Percentiles rank a stretch among this genome's conserved stretches.
Conservation (phyloP, 2,329 filamentous ascomycete genomes). For the Ophiosphaerella herpotricha region DNA sequence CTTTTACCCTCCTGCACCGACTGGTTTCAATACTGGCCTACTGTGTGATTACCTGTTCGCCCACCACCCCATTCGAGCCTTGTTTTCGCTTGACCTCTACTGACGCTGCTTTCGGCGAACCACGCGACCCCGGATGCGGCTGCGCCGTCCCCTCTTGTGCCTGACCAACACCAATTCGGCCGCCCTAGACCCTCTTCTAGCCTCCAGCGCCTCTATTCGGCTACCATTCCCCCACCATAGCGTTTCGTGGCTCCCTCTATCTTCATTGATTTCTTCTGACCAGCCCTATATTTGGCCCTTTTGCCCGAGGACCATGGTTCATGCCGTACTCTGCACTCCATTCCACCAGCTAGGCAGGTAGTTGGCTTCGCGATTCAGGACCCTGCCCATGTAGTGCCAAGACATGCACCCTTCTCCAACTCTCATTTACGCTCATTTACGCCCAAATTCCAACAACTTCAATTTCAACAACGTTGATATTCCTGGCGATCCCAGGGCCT, state of each 20-base stretch:
- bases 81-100: constrained; percentile 2
- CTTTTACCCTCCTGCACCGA: constrained; percentile 10
- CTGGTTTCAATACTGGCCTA: constrained; percentile 10
- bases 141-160: constrained; percentile 13
- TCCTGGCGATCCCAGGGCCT: neutral
- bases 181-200: neutral
- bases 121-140: neutral
- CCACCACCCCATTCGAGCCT: constrained; percentile 14
- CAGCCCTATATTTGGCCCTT: constrained; percentile 7
- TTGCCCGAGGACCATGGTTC: neutral
- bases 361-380: too few species aligned
- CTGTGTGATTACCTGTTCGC: constrained; percentile 4
- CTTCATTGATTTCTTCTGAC: constrained; percentile 1
- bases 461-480: too few species aligned
- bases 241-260: constrained; percentile 8
- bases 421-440: too few species aligned
- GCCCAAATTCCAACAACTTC: too few species aligned
- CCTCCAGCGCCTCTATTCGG: too few species aligned
- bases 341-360: too few species aligned
- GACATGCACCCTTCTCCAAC: too few species aligned
- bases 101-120: neutral
- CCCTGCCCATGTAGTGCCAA: too few species aligned
- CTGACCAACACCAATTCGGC: constrained; percentile 3
- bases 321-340: too few species aligned
- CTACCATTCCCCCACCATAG: neutral